Evolutionary conservation across 345 rosid genomes (phyloP), one percentile per base, ranked within the genome.

Genomic region (Leavenworthia alabamica): DNA sequence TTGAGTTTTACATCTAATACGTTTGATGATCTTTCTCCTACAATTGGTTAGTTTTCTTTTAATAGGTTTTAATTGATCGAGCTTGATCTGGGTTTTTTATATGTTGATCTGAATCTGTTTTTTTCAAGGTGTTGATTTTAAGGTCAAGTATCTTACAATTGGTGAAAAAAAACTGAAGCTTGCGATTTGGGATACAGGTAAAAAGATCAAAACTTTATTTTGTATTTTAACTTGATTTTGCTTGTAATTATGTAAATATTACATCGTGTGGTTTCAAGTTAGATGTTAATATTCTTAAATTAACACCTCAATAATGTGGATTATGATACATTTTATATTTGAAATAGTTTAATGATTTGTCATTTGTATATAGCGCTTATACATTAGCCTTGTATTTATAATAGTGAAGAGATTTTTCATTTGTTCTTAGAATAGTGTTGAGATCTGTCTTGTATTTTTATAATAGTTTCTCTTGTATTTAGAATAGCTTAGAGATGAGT

Each of bases 131-230:
- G 96, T 92, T 27, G 98, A 92, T 81, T 92, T 92, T 62, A 89
- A 92, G 85, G 86, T 89, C 24, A 92, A 92, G 75, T 78, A 83
- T 69, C 81, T 92, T 16, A 80, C 74, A 8, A 53, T 80, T 58
- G 95, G 90, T 4, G 98, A 89, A 22, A 89, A 86, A 67, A 92
- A 79, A 74, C 62, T 89, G 67, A 92, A 92, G 80, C 96, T 92
- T 67, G 98, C 95, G 5, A 92, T 92, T 68, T 92, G 98, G 96
- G 96, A 92, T 54, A 89, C 96, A 12, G 98, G 96, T 86, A 29
- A 70, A 29, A 35, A 51, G n/a, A 42, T 15, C 33, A 13, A 46
- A 45, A 28, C 36, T 56, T 31, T 12, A 15, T 67, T 28, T 4
- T 41, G 5, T 24, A 24, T 24, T 13, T 37, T 37, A 37, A 36